A percentile compares a stretch with the other conserved stretches of the same genome.
phyloP scores from a whole-genome alignment of 1,139 yeast species.

The Groenewaldozyma sp. region DNA sequence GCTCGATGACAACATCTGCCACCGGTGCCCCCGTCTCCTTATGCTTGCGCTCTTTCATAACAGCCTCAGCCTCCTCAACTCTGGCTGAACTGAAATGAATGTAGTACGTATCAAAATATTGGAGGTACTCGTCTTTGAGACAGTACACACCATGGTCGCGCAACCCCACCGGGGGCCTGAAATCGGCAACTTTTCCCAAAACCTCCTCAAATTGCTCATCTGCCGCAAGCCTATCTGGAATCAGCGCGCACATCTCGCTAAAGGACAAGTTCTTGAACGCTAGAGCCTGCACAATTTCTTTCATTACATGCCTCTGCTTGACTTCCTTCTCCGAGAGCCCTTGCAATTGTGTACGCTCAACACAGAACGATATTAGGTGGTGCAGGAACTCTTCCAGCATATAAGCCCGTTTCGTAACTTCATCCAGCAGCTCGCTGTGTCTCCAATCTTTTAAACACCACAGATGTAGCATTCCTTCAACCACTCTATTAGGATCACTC shows the following conservation, averaged over 20 bases:
- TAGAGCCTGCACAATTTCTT: constrained; percentile 70
- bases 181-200: constrained; percentile 51
- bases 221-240: constrained; percentile 63
- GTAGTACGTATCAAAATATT: constrained; percentile 68
- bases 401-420: constrained; percentile 33
- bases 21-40: constrained; percentile 20
- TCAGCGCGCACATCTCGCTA: constrained; percentile 54
- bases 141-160: constrained; percentile 63
- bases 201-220: constrained; percentile 70
- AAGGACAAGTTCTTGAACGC: constrained; percentile 68
- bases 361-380: constrained; percentile 57
- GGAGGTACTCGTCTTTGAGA: constrained; percentile 49
- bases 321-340: constrained; percentile 45
- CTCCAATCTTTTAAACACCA: constrained; percentile 30
- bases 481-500: constrained; percentile 48
- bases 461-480: constrained; percentile 48
- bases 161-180: constrained; percentile 52
- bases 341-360: constrained; percentile 56
- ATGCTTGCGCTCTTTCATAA: constrained; percentile 40
- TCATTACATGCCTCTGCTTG: constrained; percentile 43
- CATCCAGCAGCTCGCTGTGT: constrained; percentile 33
- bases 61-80: constrained; percentile 62
- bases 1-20: constrained; percentile 28
- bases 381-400: constrained; percentile 77
- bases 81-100: constrained; percentile 69